phyloP scores from a whole-genome alignment of 139 green algal species.

The Chlorella sp. region DNA sequence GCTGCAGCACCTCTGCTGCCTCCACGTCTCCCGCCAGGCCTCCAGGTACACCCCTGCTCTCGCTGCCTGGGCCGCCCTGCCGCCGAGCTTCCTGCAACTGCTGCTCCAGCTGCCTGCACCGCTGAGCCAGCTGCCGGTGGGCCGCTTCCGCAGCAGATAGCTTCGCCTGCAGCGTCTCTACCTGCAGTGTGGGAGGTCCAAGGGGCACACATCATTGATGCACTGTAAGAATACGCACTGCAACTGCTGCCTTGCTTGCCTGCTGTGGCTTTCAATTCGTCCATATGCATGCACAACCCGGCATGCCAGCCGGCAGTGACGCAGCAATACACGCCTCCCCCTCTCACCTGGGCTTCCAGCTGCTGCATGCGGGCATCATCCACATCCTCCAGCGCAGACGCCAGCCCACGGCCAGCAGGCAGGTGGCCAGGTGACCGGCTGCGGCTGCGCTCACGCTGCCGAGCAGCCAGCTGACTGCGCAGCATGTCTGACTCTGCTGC shows the following conservation, averaged over 20 bases:
- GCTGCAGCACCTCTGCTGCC: neutral
- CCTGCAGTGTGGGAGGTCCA: neutral
- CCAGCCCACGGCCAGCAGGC: neutral
- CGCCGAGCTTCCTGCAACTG: neutral
- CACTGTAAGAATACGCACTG: no score
- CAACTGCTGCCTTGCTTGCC: no score
- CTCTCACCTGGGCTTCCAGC: neutral
- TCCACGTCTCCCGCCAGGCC: no score
- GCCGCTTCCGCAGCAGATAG: neutral
- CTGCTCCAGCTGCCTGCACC: neutral
- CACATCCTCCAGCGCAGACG: slow-evolving; percentile 11
- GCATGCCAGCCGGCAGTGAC: no score
- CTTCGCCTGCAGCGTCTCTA: neutral
- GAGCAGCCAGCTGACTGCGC: neutral
- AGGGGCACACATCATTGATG: neutral
- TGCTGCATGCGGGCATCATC: neutral
- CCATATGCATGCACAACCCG: neutral
- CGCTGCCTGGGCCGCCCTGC: neutral
- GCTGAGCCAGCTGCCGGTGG: neutral
- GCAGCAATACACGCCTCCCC: no score
- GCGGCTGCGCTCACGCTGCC: neutral
- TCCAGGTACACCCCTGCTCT: neutral
- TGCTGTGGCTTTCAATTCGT: no score
- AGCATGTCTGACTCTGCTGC: slow-evolving; percentile 18
- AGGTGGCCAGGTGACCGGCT: neutral